phyloP scores from a whole-genome alignment of 345 rosid genomes.

The Salix udensis region DNA sequence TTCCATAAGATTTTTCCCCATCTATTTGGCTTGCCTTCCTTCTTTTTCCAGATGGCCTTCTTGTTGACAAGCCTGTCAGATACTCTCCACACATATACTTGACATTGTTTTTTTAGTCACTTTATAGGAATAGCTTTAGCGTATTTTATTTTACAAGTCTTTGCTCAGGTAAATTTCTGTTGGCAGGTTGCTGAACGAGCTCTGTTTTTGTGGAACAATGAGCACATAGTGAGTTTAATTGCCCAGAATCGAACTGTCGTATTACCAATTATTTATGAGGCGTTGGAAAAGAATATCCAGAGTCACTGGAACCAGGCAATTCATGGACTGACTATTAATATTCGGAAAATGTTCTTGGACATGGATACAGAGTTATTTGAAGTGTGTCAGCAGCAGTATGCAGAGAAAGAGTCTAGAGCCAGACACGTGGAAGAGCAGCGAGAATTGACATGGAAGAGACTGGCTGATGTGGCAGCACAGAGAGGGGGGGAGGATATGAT shows the following conservation, averaged over 20 bases:
- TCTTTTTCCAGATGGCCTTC: background rate
- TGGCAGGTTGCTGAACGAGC: slow-evolving; percentile 88
- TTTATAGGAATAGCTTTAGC: background rate
- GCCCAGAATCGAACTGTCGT: slow-evolving; percentile 67
- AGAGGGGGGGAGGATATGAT: slow-evolving; percentile 53
- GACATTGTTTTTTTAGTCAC: background rate
- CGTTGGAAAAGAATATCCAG: slow-evolving; percentile 72
- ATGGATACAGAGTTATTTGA: slow-evolving; percentile 79
- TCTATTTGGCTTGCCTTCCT: background rate
- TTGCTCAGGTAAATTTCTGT: slow-evolving; percentile 17
- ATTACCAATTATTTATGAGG: slow-evolving; percentile 64
- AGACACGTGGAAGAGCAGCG: slow-evolving; percentile 68
- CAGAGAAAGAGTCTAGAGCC: slow-evolving; percentile 59
- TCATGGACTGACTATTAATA: slow-evolving; percentile 69
- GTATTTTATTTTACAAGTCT: background rate
- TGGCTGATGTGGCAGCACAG: slow-evolving; percentile 57
- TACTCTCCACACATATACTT: background rate
- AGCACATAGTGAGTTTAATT: slow-evolving; percentile 68
- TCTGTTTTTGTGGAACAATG: slow-evolving; percentile 87
- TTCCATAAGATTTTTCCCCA: background rate
- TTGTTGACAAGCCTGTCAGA: background rate
- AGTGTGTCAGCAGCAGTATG: slow-evolving; percentile 57
- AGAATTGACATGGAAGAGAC: slow-evolving; percentile 67
- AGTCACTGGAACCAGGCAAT: slow-evolving; percentile 89
- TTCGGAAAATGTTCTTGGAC: slow-evolving; percentile 78